Percentiles rank a stretch among this genome's conserved stretches.
Conservation (phyloP, 116 monocot species). For the Cymodocea nodosa region DNA sequence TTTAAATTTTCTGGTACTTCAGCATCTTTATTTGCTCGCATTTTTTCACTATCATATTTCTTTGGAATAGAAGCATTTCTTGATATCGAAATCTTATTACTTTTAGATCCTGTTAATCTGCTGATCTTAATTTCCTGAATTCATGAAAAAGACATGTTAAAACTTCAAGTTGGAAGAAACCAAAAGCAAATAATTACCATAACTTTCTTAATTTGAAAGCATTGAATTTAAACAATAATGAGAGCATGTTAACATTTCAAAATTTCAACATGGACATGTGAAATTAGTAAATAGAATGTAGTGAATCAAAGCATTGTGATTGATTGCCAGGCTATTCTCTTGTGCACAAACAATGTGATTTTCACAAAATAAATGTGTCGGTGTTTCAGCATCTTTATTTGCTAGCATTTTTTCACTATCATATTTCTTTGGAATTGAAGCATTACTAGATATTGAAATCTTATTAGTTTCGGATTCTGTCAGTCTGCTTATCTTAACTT, state of each 20-base stretch:
- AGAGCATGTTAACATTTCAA: background rate
- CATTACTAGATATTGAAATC: background rate
- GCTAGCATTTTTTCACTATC: background rate
- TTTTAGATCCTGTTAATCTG: background rate
- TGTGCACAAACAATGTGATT: background rate
- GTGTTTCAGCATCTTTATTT: background rate
- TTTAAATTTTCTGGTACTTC: background rate
- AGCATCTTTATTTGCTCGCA: background rate
- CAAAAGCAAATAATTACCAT: background rate
- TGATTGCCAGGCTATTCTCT: background rate
- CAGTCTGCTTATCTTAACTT: background rate
- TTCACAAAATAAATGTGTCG: background rate
- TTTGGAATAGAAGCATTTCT: background rate
- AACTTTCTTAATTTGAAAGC: background rate
- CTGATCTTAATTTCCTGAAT: background rate
- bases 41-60: background rate
- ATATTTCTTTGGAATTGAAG: background rate
- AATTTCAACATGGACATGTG: too few species aligned
- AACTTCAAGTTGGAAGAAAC: background rate
- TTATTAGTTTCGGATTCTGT: background rate
- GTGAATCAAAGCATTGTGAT: background rate
- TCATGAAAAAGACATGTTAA: background rate
- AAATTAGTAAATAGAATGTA: too few species aligned
- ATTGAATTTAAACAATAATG: background rate
- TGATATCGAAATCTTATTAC: background rate